Evolutionary conservation across 306 rosid species (phyloP).

Genomic region (Fagus sylvatica): DNA sequence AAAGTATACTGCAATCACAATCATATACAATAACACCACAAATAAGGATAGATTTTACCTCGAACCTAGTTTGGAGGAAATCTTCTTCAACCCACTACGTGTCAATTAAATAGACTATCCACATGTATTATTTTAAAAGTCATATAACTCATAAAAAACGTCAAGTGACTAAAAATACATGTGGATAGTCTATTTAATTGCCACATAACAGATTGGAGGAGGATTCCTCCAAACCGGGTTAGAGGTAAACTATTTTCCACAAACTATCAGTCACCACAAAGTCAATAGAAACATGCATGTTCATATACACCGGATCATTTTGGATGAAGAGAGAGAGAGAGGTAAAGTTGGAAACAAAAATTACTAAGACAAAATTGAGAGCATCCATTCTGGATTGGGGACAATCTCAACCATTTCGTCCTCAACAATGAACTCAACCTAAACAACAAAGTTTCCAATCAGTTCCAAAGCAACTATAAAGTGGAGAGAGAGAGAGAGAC

Average conservation of each 20-base stretch:
- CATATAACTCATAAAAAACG: no score
- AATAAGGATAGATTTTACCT: no score
- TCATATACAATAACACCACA: background rate
- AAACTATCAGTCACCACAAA: slow-evolving; percentile 2
- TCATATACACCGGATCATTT: background rate
- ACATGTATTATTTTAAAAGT: no score
- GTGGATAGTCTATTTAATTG: no score
- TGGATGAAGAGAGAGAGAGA: background rate
- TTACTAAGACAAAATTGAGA: slow-evolving; percentile 71
- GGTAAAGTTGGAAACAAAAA: slow-evolving; percentile 5
- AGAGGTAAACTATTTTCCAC: background rate
- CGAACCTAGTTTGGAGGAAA: no score
- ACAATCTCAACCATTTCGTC: slow-evolving; percentile 75
- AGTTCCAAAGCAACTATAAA: background rate
- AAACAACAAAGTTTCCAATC: background rate
- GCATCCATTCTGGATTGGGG: slow-evolving; percentile 84
- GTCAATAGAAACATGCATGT: no score
- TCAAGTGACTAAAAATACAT: no score
- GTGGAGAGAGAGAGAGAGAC: background rate
- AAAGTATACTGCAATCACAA: slow-evolving; percentile 64
- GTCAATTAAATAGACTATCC: no score
- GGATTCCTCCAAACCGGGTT: no score
- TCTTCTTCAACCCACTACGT: no score
- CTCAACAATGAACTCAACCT: slow-evolving; percentile 89
- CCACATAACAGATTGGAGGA: no score